Evolutionary conservation across 495 filamentous ascomycete genomes (phyloP), one percentile per base, ranked within the genome.

Genomic region (Hypoxylon cercidicola): DNA sequence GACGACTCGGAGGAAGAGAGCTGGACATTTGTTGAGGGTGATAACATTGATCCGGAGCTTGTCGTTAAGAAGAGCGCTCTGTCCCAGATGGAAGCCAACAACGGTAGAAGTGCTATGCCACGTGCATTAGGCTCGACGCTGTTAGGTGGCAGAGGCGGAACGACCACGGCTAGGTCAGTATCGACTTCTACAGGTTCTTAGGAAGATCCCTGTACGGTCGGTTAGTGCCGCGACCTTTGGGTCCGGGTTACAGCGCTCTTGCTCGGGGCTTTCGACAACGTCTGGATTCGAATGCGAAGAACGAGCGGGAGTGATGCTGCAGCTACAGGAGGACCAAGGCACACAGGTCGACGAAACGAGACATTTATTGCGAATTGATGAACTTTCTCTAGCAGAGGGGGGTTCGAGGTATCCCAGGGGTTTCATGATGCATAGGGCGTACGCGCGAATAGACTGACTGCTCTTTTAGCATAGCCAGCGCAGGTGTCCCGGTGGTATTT

Each of bases 1-100:
- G 72, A 71, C 13, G 77, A 74, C 13, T 78, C 75, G 10, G 78
- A 80, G 59, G 78, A 81, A 48, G 80, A 82, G 63, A 81, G 77
- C 67, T 82, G 80, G 80, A 81, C 80, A 5, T 82, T 82, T 67
- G 75, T 82, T 1, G 78, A 77, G 10, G 72, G 71, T 10, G 79
- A 80, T 25, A 70, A 76, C 44, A 58, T 67, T 10, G 74, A 76
- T 32, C 70, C 70, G 18, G 73, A 75, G 34, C 62, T 72, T 18
- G 60, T 69, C 10, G 66, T 70, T 18, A 75, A 72, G 67, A 74
- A 74, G 53, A 65, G 58, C 44, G 47, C 43, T 12, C 65, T 73
- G 23, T 40, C 68, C 1, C 68, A 69, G 53, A 56, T 64, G 56
- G 68, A 73, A 51, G 60, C 68, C 18, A 55, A 35, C 23, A 47